These are phyloP conservation scores for Komagataella mondaviorum DNA, from an alignment of 805 yeast genomes.

Conservation along the genomic window DNA sequence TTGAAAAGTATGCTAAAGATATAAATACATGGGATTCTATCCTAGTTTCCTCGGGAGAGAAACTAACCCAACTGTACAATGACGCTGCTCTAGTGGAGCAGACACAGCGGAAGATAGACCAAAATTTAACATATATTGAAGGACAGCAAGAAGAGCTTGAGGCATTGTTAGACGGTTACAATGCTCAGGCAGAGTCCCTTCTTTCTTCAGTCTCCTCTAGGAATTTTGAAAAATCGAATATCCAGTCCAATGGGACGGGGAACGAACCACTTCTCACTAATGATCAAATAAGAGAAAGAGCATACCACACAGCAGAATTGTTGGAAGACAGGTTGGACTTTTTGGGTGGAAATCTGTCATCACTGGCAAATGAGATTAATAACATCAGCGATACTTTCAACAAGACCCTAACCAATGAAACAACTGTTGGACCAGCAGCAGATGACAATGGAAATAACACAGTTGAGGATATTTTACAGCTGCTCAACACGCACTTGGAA, in stretches of 20 bases:
- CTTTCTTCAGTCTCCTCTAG: constrained; percentile 17
- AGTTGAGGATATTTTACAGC: constrained; percentile 58
- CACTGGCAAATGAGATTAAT: constrained; percentile 72
- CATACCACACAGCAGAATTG: constrained; percentile 76
- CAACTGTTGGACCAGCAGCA: constrained; percentile 12
- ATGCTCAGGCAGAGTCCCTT: constrained; percentile 49
- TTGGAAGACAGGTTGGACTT: constrained; percentile 71
- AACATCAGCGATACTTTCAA: constrained; percentile 72
- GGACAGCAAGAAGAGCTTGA: constrained; percentile 91
- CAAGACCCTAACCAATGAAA: constrained; percentile 30
- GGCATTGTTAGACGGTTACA: constrained; percentile 67
- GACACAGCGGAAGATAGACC: constrained; percentile 76
- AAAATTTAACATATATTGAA: constrained; percentile 71
- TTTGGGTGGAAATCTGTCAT: constrained; percentile 62
- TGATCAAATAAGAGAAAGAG: constrained; percentile 82
- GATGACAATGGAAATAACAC: constrained; percentile 22
- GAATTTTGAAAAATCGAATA: not conserved
- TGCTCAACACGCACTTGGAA: constrained; percentile 80
- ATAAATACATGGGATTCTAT: constrained; percentile 80
- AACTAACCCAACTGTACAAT: constrained; percentile 61
- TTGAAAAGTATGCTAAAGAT: constrained; percentile 60
- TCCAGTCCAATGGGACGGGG: constrained; percentile 2
- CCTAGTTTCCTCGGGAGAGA: constrained; percentile 75
- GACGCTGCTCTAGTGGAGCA: constrained; percentile 77
- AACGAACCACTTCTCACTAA: constrained; percentile 29